These are phyloP conservation scores for Aspergillus quadrilineatus DNA, from an alignment of 2,329 filamentous ascomycete species.

Conservation along the genomic window DNA sequence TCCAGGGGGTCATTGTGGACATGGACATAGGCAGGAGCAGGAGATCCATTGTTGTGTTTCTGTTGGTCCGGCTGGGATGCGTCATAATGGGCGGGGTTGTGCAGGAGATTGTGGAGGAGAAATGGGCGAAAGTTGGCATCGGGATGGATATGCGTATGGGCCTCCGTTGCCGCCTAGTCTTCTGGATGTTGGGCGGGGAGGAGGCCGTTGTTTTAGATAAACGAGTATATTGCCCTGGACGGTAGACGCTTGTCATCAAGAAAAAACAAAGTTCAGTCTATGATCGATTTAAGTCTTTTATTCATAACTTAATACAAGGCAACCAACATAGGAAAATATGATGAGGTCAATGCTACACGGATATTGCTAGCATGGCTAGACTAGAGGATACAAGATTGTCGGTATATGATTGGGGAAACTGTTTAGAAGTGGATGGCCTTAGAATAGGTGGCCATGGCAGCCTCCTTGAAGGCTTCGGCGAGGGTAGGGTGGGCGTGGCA, in stretches of 20 bases:
- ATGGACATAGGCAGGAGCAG: not conserved
- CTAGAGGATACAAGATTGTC: slow-evolving; percentile 28
- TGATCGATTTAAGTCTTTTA: slow-evolving; percentile 16
- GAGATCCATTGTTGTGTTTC: slow-evolving; percentile 7
- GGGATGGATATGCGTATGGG: slow-evolving; percentile 12
- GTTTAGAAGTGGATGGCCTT: slow-evolving; percentile 91
- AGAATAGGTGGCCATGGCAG: slow-evolving; percentile 93
- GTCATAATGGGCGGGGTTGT: not conserved
- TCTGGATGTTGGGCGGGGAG: slow-evolving; percentile 4
- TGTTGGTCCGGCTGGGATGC: not conserved
- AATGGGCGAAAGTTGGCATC: not conserved
- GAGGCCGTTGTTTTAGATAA: not conserved
- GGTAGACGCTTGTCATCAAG: too few relatives aligned
- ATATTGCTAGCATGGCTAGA: slow-evolving; percentile 37
- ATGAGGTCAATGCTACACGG: slow-evolving; percentile 41
- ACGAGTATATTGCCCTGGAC: not conserved
- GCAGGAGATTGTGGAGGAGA: not conserved
- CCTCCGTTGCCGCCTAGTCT: slow-evolving; percentile 17
- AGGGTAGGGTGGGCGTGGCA: slow-evolving; percentile 96
- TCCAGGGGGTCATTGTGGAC: not conserved
- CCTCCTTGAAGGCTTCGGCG: slow-evolving; percentile 98
- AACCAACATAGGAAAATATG: slow-evolving; percentile 29
- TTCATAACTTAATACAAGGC: slow-evolving; percentile 23
- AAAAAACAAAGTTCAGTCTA: not conserved
- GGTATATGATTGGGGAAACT: slow-evolving; percentile 23